A percentile compares a stretch with the other conserved stretches of the same genome.
Conservation (phyloP, 306 rosid genomes). For the Oemleria cerasiformis region DNA sequence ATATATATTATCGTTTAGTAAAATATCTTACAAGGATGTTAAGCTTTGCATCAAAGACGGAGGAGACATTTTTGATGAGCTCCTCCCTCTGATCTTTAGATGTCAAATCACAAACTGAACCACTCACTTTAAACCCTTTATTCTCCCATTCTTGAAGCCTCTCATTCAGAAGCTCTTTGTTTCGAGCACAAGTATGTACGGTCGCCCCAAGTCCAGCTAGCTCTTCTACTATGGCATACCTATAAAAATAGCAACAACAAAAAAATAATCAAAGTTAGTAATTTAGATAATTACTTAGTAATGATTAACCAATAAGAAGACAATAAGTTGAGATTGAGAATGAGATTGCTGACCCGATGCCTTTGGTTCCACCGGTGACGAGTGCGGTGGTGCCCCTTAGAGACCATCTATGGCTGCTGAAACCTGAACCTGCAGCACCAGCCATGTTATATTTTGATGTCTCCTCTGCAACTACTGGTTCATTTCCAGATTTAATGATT, state of each 20-base stretch:
- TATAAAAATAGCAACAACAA: neutral
- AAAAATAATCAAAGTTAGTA: neutral
- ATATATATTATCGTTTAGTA: too few species aligned
- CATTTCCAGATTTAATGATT: too few species aligned
- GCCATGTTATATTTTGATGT: neutral
- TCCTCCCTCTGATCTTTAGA: slow-evolving; percentile 30
- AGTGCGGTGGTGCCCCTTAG: slow-evolving; percentile 50
- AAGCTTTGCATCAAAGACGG: slow-evolving; percentile 40
- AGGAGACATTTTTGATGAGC: slow-evolving; percentile 32
- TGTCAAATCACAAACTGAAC: slow-evolving; percentile 39
- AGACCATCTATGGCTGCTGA: slow-evolving; percentile 40
- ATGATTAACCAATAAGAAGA: too few species aligned
- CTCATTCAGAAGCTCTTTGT: slow-evolving; percentile 24
- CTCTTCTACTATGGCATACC: slow-evolving; percentile 47
- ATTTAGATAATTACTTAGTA: too few species aligned
- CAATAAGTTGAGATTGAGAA: neutral
- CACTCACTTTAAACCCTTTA: slow-evolving; percentile 40
- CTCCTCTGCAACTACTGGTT: too few species aligned
- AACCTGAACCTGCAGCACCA: neutral
- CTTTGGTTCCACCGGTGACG: slow-evolving; percentile 49
- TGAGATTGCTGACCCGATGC: slow-evolving; percentile 26
- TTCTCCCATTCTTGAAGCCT: slow-evolving; percentile 36
- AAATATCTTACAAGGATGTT: slow-evolving; percentile 39
- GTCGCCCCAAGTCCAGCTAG: slow-evolving; percentile 44
- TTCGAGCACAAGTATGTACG: slow-evolving; percentile 44